Conservation (phyloP, 2,329 filamentous ascomycete species). For the Sarocladium kiliense region DNA sequence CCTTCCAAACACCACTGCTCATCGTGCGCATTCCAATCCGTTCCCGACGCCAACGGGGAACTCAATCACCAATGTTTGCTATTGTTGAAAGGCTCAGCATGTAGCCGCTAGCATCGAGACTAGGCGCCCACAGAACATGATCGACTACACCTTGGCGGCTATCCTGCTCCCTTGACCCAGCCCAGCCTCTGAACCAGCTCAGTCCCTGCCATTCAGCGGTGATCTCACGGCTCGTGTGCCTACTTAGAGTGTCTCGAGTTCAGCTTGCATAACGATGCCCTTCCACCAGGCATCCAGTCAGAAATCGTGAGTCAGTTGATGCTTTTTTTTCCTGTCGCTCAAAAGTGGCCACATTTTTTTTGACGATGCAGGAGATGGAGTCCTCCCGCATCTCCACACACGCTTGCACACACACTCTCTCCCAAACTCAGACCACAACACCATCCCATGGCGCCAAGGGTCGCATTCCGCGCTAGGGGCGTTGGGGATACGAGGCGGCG, state of each 20-base stretch:
- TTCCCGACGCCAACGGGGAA: background rate
- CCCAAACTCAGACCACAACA: background rate
- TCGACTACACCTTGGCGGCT: background rate
- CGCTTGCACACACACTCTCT: background rate
- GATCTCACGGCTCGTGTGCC: background rate
- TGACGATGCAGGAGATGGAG: no score
- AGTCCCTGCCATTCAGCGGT: background rate
- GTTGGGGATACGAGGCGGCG: slow-evolving; percentile 9
- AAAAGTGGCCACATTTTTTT: background rate
- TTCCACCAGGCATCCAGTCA: background rate
- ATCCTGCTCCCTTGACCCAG: background rate
- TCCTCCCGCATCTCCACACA: background rate
- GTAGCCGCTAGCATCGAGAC: background rate
- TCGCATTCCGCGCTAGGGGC: slow-evolving; percentile 4
- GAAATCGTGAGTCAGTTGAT: no score
- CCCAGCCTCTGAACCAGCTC: background rate
- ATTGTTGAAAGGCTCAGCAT: background rate
- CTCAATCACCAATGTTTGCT: background rate
- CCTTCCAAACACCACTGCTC: no score
- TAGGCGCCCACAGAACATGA: slow-evolving; percentile 3
- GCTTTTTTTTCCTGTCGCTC: background rate
- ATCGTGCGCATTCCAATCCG: no score
- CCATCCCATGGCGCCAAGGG: slow-evolving; percentile 1
- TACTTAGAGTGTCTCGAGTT: background rate
- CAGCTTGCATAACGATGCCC: background rate